Evolutionary conservation across 805 yeast species (phyloP), one percentile per base, ranked within the genome.

Genomic region (Clavispora phyllophila): DNA sequence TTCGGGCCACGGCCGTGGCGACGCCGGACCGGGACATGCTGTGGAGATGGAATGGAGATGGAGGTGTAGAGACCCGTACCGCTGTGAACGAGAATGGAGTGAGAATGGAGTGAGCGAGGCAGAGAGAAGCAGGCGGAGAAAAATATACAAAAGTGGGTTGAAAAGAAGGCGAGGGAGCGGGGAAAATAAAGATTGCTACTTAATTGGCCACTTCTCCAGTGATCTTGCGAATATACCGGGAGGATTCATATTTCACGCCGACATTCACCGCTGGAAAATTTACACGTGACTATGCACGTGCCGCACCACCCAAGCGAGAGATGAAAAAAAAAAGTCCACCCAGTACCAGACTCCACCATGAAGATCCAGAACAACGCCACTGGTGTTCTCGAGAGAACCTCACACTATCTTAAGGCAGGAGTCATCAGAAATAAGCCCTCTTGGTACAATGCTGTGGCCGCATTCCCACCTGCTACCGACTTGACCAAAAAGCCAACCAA

Each of bases 371-470:
- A 61, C 15, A 73, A 78, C 45, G 96, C 96, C 24, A 76, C 82
- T 24, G 78, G 78, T 49, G 85, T 90, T 3, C 75, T 90, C 36
- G 85, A 85, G 62, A 78, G 89, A 56, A 86, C 96, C 0, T 82
- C 96, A 2, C 82, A 84, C 45, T 81, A 81, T 53, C 66, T 91
- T 49, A 73, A 72, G 53, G 75, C 86, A 0, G 91, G 95, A 1
- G 68, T 83, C n/a, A 72, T 88, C 37, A 70, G 63, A 25, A 65
- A 74, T 25, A 83, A 84, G 56, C 99, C 99, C 2, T 82, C 82
- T 1, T 93, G 98, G 99, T 88, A 75, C 63, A 81, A 82, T 49
- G 91, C 86, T 5, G 88, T 93, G 13, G 86, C 87, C 4, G 73
- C 81, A 22, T 74, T 83, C 53, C 97, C 97, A 31, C 98, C 98